Evolutionary conservation across 2,329 filamentous ascomycete genomes (phyloP).

Genomic region (Scytalidium sp.): DNA sequence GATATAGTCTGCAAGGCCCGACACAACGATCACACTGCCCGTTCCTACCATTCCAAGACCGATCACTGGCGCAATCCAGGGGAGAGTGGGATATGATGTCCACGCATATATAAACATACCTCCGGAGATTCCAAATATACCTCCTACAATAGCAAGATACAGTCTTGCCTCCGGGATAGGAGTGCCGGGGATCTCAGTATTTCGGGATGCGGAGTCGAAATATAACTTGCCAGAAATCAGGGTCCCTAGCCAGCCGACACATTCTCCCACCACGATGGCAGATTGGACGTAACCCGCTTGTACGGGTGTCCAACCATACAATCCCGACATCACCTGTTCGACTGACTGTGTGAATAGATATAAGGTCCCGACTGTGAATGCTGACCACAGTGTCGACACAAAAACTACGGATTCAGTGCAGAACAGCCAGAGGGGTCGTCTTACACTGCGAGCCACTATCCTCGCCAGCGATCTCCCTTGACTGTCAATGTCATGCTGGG

Average conservation of each 20-base stretch:
- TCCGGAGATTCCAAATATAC: constrained; percentile 59
- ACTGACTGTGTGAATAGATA: constrained; percentile 24
- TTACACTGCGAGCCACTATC: too few species aligned
- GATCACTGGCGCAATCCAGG: constrained; percentile 72
- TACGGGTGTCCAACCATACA: constrained; percentile 13
- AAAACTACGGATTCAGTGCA: constrained; percentile 57
- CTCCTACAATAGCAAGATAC: constrained; percentile 38
- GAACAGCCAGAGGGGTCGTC: constrained; percentile 38
- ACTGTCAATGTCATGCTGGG: too few species aligned
- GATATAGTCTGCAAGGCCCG: constrained; percentile 44
- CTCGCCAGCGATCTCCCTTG: too few species aligned
- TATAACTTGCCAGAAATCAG: constrained; percentile 31
- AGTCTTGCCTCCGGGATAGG: constrained; percentile 43
- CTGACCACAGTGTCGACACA: constrained; percentile 63
- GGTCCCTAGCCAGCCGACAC: constrained; percentile 12
- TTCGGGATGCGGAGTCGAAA: constrained; percentile 35
- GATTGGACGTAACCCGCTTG: constrained; percentile 13
- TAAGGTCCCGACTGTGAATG: constrained; percentile 21
- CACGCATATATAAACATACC: constrained; percentile 86
- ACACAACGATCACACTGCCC: constrained; percentile 44
- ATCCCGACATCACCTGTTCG: constrained; percentile 13
- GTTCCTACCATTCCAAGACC: constrained; percentile 57
- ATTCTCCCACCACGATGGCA: constrained; percentile 9
- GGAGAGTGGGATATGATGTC: constrained; percentile 70
- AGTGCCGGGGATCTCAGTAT: constrained; percentile 29